Base-by-base conservation (phyloP, 1,139 yeast species). In the Saccharomycopsis hybrid region DNA sequence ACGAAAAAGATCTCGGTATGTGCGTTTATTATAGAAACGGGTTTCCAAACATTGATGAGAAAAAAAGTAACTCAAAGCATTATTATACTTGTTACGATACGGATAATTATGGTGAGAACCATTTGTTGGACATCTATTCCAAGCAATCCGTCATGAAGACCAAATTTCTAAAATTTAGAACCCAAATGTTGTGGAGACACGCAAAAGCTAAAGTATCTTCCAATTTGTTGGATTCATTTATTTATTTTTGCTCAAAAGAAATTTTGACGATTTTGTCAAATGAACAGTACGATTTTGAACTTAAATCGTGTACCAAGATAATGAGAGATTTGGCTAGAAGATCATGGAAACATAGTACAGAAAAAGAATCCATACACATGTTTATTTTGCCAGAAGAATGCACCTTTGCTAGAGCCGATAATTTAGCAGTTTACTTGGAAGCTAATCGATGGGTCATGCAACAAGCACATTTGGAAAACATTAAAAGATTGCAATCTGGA, bases 121-220 rank as follows among this genome's bases (percentile, higher is more conserved):
- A 72, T 49, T 69, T 90, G 44, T 71, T 90, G 57, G 97, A 92
- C 62, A 66, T 78, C 29, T 87, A 85, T 62, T 73, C 85, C 1
- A 75, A 76, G 47, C 70, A 71, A 24, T 81, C 80, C 50, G 85
- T 86, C 28, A 79, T 78, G 27, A 74, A 77, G 56, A 80, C 80
- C 54, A 87, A 88, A 65, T 77, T 82, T 48, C 69, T 92, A 51
- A 80, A 81, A 55, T 68, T 92, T 48, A 78, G 97, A 66, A 83
- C 94, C 47, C 94, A 90, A 58, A 74, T 94, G 81, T 72, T 86
- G 44, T 90, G 97, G 97, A 78, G 85, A 62, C 82, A 82, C 63
- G 95, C 97, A 38, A 77, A 79, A 56, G 69, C 89, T 1, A 76
- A 78, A 27, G 83, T 90, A 5, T 85, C 96, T 31, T 82, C 90